A percentile compares a stretch with the other conserved stretches of the same genome.
Conservation (phyloP, 352 stramenopile genomes). For the Globisporangium sylvaticum region DNA sequence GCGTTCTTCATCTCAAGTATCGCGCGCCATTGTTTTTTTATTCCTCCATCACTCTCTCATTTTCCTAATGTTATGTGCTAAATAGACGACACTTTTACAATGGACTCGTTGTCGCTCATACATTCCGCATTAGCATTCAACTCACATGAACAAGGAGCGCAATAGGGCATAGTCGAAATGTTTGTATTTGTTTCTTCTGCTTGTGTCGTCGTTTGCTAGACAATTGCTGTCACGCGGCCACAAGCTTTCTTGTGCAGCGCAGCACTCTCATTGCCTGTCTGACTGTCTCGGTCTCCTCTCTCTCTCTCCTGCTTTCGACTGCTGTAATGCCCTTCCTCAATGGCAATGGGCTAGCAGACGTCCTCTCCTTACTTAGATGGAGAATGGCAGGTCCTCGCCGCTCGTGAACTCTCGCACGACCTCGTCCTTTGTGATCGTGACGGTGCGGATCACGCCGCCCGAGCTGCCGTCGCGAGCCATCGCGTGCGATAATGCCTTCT, state of each 20-base stretch:
- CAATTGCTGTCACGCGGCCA: not conserved
- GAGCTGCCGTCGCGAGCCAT: slow-evolving; percentile 98
- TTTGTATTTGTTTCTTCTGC: not conserved
- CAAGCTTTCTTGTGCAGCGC: not conserved
- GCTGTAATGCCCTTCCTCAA: not conserved
- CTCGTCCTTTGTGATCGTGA: slow-evolving; percentile 91
- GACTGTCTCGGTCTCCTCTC: not conserved
- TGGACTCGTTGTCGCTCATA: not conserved
- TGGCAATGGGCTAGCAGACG: not conserved
- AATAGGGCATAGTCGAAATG: not conserved
- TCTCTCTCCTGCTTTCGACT: not conserved
- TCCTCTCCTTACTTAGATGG: slow-evolving; percentile 44
- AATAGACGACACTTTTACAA: slow-evolving; percentile 8
- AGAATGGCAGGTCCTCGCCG: slow-evolving; percentile 90
- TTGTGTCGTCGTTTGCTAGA: not conserved
- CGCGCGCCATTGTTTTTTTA: not conserved
- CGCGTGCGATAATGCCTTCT: slow-evolving; percentile 94
- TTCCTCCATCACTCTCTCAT: not conserved
- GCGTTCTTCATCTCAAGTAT: too few species aligned
- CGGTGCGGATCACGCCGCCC: slow-evolving; percentile 97
- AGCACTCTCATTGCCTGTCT: not conserved
- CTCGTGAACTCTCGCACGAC: slow-evolving; percentile 91
- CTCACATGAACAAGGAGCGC: not conserved
- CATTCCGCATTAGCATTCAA: not conserved
- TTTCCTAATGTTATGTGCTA: not conserved